Evolutionary conservation across 129 eudicot species (phyloP), one percentile per base, ranked within the genome.

Genomic region (Kitagawia praeruptora): DNA sequence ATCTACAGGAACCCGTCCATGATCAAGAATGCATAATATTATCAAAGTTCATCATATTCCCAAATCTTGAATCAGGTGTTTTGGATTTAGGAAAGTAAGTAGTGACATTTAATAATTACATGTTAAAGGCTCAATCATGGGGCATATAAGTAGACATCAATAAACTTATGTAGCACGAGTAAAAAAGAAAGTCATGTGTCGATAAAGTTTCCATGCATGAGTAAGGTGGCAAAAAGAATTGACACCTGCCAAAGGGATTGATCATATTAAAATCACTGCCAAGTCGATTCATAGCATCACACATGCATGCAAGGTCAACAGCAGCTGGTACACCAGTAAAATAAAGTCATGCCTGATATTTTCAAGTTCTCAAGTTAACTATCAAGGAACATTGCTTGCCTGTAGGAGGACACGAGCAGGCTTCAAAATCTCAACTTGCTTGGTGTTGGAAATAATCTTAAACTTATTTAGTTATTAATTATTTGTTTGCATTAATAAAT

Each of bases 351-450:
- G 61, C 37, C 73, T 58, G 37, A 9, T 44, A 71, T 41, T n/a
- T 14, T 23, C 9, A 25, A 25, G 70, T n/a, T n/a, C 25, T 39
- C 41, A 39, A 39, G 41, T 39, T 39, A 39, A 39, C 4, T 39
- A 39, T 2, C 41, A 39, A 39, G 41, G 34, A n/a, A 11, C 70
- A 63, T n/a, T 63, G 27, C 70, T 63, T 23, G 90, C 96, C 90
- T 93, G 98, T 85, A 93, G 78, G 51, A 93, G 83, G 56, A 93
- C 98, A 78, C 98, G 98, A 42, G 98, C 98, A 42, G 98, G 98
- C 87, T 93, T 93, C 80, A 93, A 93, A 74, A 93, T 93, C 75
- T 93, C 98, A 73, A 90, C 96, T 83, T n/a, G n/a, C n/a, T n/a
- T n/a, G n/a, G n/a, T n/a, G n/a, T n/a, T n/a, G n/a, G n/a, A n/a